Conservation (phyloP, 2,329 filamentous ascomycete species). For the Aspergillus phoenicis region DNA sequence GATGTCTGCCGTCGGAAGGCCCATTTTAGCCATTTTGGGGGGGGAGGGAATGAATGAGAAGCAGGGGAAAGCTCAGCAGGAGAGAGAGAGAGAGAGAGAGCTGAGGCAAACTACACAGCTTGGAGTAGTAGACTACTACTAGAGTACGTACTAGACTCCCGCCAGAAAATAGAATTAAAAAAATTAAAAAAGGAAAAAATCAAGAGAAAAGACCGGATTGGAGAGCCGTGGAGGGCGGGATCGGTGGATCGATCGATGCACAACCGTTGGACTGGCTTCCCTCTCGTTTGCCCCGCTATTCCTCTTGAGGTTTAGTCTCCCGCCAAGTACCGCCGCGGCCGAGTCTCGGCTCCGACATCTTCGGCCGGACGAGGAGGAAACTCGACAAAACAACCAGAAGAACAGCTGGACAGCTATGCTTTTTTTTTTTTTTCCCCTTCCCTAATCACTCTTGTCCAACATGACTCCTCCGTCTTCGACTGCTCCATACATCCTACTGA, state of each 20-base stretch:
- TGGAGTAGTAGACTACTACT: too few relatives aligned
- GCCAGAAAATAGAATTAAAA: too few relatives aligned
- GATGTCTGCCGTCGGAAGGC: constrained; percentile 14
- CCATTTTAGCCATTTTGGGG: not conserved
- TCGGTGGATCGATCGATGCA: constrained; percentile 19
- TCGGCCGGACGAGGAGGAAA: constrained; percentile 10
- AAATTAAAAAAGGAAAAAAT: too few relatives aligned
- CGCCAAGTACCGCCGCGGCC: constrained; percentile 13
- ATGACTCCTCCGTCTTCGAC: too few relatives aligned
- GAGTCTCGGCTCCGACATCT: constrained; percentile 20
- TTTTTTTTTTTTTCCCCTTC: too few relatives aligned
- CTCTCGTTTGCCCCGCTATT: too few relatives aligned
- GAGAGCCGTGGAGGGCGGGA: constrained; percentile 7
- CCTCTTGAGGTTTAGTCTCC: not conserved
- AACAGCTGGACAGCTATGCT: too few relatives aligned
- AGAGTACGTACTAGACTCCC: too few relatives aligned
- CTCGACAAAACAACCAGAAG: too few relatives aligned
- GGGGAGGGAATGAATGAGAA: not conserved
- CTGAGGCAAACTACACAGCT: constrained; percentile 1
- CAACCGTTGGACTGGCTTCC: constrained; percentile 15
- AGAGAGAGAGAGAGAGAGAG: not conserved
- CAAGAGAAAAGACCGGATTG: not conserved
- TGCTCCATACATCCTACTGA: too few relatives aligned
- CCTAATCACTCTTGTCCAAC: too few relatives aligned
- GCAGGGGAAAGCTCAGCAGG: constrained; percentile 8